Evolutionary conservation across 768 basidiomycete genomes (phyloP), one percentile per base, ranked within the genome.

Genomic region (Hemileccinum impolitum): DNA sequence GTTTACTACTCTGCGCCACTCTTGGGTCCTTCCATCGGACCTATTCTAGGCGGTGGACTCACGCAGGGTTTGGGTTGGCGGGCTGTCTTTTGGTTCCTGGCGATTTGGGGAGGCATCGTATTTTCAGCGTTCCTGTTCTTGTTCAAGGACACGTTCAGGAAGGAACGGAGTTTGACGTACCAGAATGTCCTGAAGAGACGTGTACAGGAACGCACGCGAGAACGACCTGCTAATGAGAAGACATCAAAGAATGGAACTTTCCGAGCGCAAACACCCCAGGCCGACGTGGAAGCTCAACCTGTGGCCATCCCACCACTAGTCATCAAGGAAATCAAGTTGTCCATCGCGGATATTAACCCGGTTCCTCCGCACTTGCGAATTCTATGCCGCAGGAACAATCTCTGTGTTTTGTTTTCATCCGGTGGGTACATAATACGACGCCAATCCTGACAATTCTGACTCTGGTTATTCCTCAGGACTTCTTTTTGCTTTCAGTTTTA

Each of bases 91-190:
- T 94, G 88, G 81, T 91, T 94, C 63, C 73, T 94, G 31, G 73
- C 78, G 2, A 83, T 85, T 23, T 76, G 83, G 54, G 78, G 79
- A 6, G 82, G 80, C 0, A 36, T 74, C 11, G 79, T 76, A 47
- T 71, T 80, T 48, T 32, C 79, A 17, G 69, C 75, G 13, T 90
- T 90, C 64, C 50, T 87, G 26, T 63, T 84, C n/a, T 69, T 84
- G 59, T 90, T 93, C 73, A 78, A 77, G 47, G 92, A 96, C 61
- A 92, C 90, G 0, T 94, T 89, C 69, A 78, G 93, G 26, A 75
- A 77, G 53, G 89, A 94, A 59, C 82, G 94, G 34, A 94, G 91
- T 49, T 67, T 87, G 14, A 75, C 81, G 1, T 95, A 94, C 63
- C 90, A 91, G 60, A 74, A 74, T 10, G 80, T 84, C 0, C 64